Base-by-base conservation (phyloP, 2,329 filamentous ascomycete species). In the Boeremia lycopersici region DNA sequence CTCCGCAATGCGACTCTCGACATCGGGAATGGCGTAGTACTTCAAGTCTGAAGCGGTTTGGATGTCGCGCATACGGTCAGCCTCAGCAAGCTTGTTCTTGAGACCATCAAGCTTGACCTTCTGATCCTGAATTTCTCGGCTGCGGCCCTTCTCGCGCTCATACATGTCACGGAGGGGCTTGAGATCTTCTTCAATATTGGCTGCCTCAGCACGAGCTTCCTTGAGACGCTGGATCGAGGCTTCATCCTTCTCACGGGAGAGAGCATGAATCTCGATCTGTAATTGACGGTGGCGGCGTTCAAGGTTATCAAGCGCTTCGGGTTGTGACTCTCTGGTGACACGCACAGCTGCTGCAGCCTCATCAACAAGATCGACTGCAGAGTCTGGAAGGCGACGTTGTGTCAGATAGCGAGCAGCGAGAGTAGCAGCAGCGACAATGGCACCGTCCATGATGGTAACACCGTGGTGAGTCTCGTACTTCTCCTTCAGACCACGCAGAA, bases 391-490 rank as follows among this genome's bases (percentile, higher is more conserved):
- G 71, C 95, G 87, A 64, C 95, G 86, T 44, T 89, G 87, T 1
- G 95, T 99, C 48, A 99, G 87, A 68, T 99, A 99, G 52, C 95
- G 89, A 42, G 93, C 90, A 12, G 95, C 95, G 47, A 99, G 85
- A 51, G 87, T 96, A n/a, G 95, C 91, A 5, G 95, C 86, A 44
- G 93, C 85, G 13, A 99, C 93, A 59, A 99, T 90, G 60, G 95
- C 95, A 69, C 88, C 91, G 71, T 99, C 95, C 38, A 93, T 87
- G 63, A 99, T 99, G 63, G 88, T 98, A 68, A 99, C 95, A 82
- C 93, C 93, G 75, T 99, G 95, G 76, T 99, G 95, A 44, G 96
- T 91, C 78, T 99, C 95, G 78, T 98, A 99, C 74, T 92, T 91
- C 75, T 98, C 93, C 81, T 98, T 99, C 60, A 99, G 81, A 72